These are phyloP conservation scores for Ascochyta pisi DNA, from an alignment of 2,329 filamentous ascomycete species.

Conservation along the genomic window DNA sequence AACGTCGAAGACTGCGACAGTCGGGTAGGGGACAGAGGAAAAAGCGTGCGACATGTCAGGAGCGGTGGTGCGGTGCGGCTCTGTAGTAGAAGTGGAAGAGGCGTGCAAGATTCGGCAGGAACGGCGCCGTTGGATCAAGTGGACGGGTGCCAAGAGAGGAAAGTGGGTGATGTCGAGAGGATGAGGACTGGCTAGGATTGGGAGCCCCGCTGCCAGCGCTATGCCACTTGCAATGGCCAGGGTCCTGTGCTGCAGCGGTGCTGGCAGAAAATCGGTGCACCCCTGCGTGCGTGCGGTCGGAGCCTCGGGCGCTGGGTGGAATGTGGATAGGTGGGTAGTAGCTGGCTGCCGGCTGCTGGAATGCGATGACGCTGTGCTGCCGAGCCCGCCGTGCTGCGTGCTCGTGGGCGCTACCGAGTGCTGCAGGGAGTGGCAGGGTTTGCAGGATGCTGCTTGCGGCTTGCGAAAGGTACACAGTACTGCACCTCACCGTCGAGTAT, in stretches of 20 bases:
- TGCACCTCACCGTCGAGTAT: neutral
- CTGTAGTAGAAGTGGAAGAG: slow-evolving; percentile 25
- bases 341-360: slow-evolving; percentile 2
- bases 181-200: slow-evolving; percentile 24
- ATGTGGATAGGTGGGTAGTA: slow-evolving; percentile 8
- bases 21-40: slow-evolving; percentile 37
- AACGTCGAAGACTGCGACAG: slow-evolving; percentile 28
- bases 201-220: slow-evolving; percentile 20
- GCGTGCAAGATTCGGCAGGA: slow-evolving; percentile 22
- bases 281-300: slow-evolving; percentile 21
- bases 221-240: slow-evolving; percentile 23
- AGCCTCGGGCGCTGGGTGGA: slow-evolving; percentile 20
- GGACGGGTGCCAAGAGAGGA: slow-evolving; percentile 32
- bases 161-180: slow-evolving; percentile 31
- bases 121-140: slow-evolving; percentile 34
- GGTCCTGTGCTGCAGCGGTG: slow-evolving; percentile 19
- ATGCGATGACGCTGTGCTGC: slow-evolving; percentile 11
- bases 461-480: too few species aligned
- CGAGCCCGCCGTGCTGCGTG: neutral
- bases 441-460: too few species aligned
- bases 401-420: slow-evolving; percentile 13
- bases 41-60: slow-evolving; percentile 29
- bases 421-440: too few species aligned
- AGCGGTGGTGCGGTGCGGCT: slow-evolving; percentile 22
- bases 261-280: slow-evolving; percentile 26